Percentiles rank a stretch among this genome's conserved stretches.
Evolutionary conservation across 306 rosid species (phyloP).

Genomic region (Pyrus communis): DNA sequence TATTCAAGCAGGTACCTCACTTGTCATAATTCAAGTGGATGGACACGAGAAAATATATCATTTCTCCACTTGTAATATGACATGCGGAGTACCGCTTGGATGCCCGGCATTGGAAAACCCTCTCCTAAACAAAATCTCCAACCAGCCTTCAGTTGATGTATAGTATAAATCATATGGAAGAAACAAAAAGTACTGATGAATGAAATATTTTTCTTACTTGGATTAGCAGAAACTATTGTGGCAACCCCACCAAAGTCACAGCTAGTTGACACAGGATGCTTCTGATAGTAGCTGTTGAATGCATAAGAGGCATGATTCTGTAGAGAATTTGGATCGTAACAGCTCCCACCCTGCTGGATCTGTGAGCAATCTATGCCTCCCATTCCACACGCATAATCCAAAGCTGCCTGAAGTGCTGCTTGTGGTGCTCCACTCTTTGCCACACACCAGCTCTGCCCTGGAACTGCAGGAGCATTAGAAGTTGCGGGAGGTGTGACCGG

Average conservation of each 20-base stretch:
- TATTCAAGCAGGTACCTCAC: no score
- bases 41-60: no score
- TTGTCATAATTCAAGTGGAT: no score
- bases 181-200: neutral
- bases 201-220: conserved; percentile 45
- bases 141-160: neutral
- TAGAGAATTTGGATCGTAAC: conserved; percentile 62
- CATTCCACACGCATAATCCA: conserved; percentile 87
- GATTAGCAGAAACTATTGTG: conserved; percentile 50
- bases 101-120: no score
- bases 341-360: conserved; percentile 70
- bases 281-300: conserved; percentile 75
- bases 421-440: conserved; percentile 57
- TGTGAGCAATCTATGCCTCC: conserved; percentile 61
- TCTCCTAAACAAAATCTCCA: neutral
- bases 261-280: conserved; percentile 72
- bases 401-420: conserved; percentile 62
- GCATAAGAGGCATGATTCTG: conserved; percentile 90
- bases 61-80: no score
- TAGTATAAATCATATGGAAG: neutral
- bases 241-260: conserved; percentile 92
- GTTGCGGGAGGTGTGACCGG: conserved; percentile 54
- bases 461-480: conserved; percentile 32
- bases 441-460: conserved; percentile 85
- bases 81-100: no score